A percentile compares a stretch with the other conserved stretches of the same genome.
phyloP scores from a whole-genome alignment of 2,329 filamentous ascomycete genomes.

The Paraphoma sp. region DNA sequence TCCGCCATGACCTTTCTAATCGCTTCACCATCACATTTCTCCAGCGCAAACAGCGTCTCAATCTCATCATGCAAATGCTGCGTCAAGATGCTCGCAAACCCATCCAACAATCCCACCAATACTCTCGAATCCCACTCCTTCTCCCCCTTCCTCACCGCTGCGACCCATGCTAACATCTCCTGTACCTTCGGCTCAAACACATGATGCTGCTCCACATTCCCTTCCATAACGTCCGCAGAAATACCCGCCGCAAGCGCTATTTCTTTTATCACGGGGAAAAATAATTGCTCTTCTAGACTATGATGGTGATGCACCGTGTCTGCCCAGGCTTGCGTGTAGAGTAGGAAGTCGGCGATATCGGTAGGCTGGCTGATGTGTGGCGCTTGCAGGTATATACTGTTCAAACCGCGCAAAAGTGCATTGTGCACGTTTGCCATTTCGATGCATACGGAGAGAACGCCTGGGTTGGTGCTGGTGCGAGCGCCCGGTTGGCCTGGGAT shows the following conservation, averaged over 20 bases:
- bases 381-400: conserved; percentile 46
- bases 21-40: conserved; percentile 19
- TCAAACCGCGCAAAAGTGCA: conserved; percentile 45
- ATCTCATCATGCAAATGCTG: conserved; percentile 30
- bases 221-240: conserved; percentile 33
- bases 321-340: conserved; percentile 41
- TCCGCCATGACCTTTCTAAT: conserved; percentile 10
- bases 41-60: conserved; percentile 19
- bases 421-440: conserved; percentile 48
- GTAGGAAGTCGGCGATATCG: conserved; percentile 35
- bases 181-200: conserved; percentile 40
- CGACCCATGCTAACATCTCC: conserved; percentile 30
- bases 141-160: conserved; percentile 1
- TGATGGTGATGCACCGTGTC: conserved; percentile 49
- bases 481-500: conserved; percentile 15
- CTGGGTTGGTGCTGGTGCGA: conserved; percentile 34
- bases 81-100: conserved; percentile 20
- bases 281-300: conserved; percentile 39
- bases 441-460: conserved; percentile 28
- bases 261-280: conserved; percentile 47
- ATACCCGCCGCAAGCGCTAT: conserved; percentile 30
- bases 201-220: conserved; percentile 43
- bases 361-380: conserved; percentile 20
- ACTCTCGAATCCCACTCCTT: conserved; percentile 10
- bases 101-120: conserved; percentile 14